These are phyloP conservation scores for Alternaria angustiovoidea DNA, from an alignment of 2,329 filamentous ascomycete species.

Conservation along the genomic window DNA sequence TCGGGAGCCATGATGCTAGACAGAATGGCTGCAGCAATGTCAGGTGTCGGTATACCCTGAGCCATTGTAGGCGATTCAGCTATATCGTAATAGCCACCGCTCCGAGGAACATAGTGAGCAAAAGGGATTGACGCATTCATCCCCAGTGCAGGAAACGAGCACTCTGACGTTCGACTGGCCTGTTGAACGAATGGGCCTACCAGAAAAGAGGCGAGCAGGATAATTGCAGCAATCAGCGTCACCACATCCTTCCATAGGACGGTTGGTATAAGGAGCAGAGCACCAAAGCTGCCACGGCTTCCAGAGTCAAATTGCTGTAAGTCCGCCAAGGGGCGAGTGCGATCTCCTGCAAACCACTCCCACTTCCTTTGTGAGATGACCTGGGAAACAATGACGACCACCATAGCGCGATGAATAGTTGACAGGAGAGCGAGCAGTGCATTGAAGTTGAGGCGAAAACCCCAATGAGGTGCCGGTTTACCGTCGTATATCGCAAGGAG, in stretches of 20 bases:
- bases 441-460: background rate
- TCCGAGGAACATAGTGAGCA: background rate
- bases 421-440: background rate
- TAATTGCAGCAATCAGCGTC: background rate
- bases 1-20: background rate
- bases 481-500: background rate
- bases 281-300: background rate
- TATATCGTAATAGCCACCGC: background rate
- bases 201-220: background rate
- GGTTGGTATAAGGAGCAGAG: background rate
- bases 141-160: background rate
- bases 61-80: background rate
- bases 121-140: background rate
- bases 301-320: background rate
- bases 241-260: background rate
- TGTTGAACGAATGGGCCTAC: background rate
- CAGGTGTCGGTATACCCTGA: background rate
- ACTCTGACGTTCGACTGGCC: background rate
- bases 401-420: background rate
- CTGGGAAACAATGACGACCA: background rate
- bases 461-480: background rate
- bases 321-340: background rate
- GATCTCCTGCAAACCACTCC: background rate
- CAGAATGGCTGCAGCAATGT: background rate
- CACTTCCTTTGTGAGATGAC: background rate